Conservation (phyloP, 2,329 filamentous ascomycete species). For the Pseudopyrenochaeta lycopersici region DNA sequence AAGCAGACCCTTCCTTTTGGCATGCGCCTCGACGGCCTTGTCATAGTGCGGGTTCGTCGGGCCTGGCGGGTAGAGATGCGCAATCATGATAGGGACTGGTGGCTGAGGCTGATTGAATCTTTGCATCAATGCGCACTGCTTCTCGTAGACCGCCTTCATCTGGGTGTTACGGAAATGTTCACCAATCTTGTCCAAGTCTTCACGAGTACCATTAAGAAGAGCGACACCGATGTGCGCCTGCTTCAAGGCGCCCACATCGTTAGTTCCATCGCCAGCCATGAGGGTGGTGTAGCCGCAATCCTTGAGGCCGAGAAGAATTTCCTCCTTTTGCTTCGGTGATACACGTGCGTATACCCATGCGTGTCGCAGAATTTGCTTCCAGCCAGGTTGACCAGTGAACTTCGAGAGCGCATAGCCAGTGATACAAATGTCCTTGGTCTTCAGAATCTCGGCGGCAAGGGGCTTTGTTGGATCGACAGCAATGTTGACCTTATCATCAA, state of each 20-base stretch:
- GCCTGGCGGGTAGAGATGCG: constrained; percentile 92
- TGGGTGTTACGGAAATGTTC: constrained; percentile 94
- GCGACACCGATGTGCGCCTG: constrained; percentile 98
- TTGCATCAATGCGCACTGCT: constrained; percentile 90
- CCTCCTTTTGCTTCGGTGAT: constrained; percentile 98
- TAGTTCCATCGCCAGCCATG: constrained; percentile 98
- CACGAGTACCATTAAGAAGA: constrained; percentile 90
- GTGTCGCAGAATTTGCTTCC: constrained; percentile 81
- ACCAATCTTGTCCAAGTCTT: constrained; percentile 89
- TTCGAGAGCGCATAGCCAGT: constrained; percentile 93
- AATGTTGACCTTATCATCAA: constrained; percentile 88
- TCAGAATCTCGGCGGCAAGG: constrained; percentile 81
- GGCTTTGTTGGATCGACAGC: constrained; percentile 84
- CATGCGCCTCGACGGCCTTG: constrained; percentile 89
- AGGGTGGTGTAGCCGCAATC: constrained; percentile 97
- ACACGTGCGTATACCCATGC: constrained; percentile 98
- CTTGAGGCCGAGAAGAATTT: constrained; percentile 95
- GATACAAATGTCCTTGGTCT: constrained; percentile 89
- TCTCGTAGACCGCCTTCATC: constrained; percentile 99
- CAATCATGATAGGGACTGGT: constrained; percentile 91
- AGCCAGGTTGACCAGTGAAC: constrained; percentile 82
- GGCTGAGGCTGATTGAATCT: constrained; percentile 93
- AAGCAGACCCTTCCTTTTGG: constrained; percentile 75
- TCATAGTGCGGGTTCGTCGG: constrained; percentile 92
- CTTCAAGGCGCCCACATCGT: constrained; percentile 96